phyloP scores from a whole-genome alignment of 1,284 basidiomycete genomes.

The Porodaedalea pini region DNA sequence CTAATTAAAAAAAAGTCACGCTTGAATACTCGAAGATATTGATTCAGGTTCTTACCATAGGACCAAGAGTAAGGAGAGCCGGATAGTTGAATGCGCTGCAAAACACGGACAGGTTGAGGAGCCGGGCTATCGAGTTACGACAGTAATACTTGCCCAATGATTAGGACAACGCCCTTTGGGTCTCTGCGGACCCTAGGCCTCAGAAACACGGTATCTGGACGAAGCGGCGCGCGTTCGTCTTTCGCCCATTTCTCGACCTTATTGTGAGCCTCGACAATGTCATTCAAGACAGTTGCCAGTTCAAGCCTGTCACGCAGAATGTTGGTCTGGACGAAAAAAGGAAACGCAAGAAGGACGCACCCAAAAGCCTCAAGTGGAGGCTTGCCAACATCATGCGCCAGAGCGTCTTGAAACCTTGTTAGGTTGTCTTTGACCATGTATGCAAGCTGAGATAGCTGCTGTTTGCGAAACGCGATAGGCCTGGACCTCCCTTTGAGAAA shows the following conservation, averaged over 20 bases:
- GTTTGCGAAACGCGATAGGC: constrained; percentile 57
- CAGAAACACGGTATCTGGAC: constrained; percentile 51
- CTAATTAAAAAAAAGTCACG: constrained; percentile 32
- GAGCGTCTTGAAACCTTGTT: constrained; percentile 51
- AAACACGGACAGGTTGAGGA: not conserved
- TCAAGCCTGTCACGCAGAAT: constrained; percentile 46
- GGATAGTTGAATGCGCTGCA: constrained; percentile 55
- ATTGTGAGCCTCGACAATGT: constrained; percentile 62
- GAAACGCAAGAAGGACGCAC: constrained; percentile 36
- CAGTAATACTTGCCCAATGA: constrained; percentile 37
- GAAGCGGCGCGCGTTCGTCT: constrained; percentile 58
- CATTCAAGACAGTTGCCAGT: constrained; percentile 48
- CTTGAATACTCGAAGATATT: not conserved
- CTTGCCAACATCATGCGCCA: constrained; percentile 55
- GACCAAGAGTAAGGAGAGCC: constrained; percentile 48
- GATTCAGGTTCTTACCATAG: constrained; percentile 44
- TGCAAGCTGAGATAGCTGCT: constrained; percentile 61
- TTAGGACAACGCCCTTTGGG: constrained; percentile 70
- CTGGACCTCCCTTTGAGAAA: constrained; percentile 61
- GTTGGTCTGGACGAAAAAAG: not conserved
- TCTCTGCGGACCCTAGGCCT: constrained; percentile 70
- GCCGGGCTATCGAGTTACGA: too few species aligned
- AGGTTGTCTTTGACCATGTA: constrained; percentile 67
- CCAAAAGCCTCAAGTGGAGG: constrained; percentile 51
- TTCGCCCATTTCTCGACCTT: constrained; percentile 75